Evolutionary conservation across 768 basidiomycete genomes (phyloP), one percentile per base, ranked within the genome.

Genomic region (Infundibulicybe gibba): DNA sequence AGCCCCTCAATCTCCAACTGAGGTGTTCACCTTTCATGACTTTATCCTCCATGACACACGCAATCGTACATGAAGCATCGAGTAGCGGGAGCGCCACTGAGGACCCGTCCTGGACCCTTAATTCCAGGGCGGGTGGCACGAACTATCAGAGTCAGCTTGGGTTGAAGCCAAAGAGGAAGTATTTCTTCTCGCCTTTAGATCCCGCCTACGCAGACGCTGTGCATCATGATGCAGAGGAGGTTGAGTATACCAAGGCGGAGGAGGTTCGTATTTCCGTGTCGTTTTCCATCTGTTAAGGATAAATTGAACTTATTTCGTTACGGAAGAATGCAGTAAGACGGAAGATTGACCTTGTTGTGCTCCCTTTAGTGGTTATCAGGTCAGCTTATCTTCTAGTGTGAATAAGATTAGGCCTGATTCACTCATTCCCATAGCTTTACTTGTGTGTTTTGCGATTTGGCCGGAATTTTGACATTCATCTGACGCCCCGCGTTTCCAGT

Each of bases 301-400:
- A 20, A 16, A 17, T 20, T 17, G 5, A 20, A 19, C 38, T 32
- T 41, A 5, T 13, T 30, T 19, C 13, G 9, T 40, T 32, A 15
- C 25, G 21, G 12, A 39, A 78, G 76, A 67, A 53, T 49, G 60
- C 53, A 10, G 77, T 80, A 17, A 67, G 61, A 44, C 64, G 65
- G 32, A 81, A 79, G 59, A 78, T 80, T 39, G 78, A 81, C 53
- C 61, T 63, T n/a, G 64, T 64, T 6, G 72, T 80, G 3, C 63
- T 81, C 38, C 71, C 76, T 1, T 54, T 81, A 43, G 71, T 80
- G 14, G 66, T 80, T 6, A 67, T 62, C 54, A 78, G 76, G 76
- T 76, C 40, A 32, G 65, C 56, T n/a, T 3, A 5, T 48, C 25
- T 10, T 11, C 41, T 34, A 31, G 15, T 35, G 2, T 17, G 31